These are phyloP conservation scores for Saccharata proteae DNA, from an alignment of 2,329 filamentous ascomycete genomes.

Conservation along the genomic window DNA sequence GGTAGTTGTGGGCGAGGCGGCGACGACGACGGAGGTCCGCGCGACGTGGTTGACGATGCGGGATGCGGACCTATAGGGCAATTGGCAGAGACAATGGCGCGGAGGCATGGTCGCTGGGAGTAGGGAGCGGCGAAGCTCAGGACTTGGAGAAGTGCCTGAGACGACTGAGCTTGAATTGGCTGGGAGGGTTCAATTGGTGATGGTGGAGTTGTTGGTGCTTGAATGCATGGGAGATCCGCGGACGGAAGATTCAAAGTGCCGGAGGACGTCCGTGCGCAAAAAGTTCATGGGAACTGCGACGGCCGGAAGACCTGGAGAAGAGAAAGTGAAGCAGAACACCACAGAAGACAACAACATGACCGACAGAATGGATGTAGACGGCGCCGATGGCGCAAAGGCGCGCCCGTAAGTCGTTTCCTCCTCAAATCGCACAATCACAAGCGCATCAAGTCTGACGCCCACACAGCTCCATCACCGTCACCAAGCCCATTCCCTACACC, in stretches of 20 bases:
- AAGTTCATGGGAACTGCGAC: no score
- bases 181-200: no score
- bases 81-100: slow-evolving; percentile 8
- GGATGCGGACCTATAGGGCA: slow-evolving; percentile 12
- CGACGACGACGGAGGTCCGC: slow-evolving; percentile 1
- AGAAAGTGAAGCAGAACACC: no score
- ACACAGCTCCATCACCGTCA: slow-evolving; percentile 22
- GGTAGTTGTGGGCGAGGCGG: slow-evolving; percentile 23
- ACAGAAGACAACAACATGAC: no score
- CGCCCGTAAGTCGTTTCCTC: slow-evolving; percentile 17
- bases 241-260: no score
- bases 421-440: slow-evolving; percentile 8
- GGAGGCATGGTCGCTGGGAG: slow-evolving; percentile 18
- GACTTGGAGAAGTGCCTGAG: no score
- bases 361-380: slow-evolving; percentile 19
- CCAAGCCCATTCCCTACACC: slow-evolving; percentile 79
- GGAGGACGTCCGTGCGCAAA: no score
- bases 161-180: no score
- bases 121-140: no score
- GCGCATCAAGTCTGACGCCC: not conserved
- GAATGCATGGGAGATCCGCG: no score
- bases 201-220: no score
- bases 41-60: slow-evolving; percentile 15
- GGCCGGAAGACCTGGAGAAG: no score
- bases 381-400: not conserved